Evolutionary conservation across 371 early-diverging fungal species (phyloP), one percentile per base, ranked within the genome.

Genomic region (Mortierella sp.): DNA sequence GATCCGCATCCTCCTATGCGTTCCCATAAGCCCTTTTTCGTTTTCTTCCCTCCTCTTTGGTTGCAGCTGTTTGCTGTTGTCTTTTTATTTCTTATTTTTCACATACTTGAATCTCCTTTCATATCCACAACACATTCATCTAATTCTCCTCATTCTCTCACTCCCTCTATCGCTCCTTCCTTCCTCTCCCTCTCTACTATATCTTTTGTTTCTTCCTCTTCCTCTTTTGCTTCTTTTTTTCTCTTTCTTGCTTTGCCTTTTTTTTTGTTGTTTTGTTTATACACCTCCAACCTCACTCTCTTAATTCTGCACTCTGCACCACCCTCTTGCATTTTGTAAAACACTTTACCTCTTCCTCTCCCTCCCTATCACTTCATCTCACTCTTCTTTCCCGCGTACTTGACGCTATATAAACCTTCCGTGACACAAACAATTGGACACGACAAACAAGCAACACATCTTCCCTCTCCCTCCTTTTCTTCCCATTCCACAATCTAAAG

Each of bases 191-290:
- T 26, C 26, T 26, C 40, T 40, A 16, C n/a, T 26, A 19, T 41
- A 31, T 40, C 26, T 45, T 64, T 34, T 41, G 24, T 50, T 45
- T 52, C 64, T 64, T 16, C 4, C 41, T 48, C 37, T 13, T 47
- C 24, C n/a, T 13, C 44, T 45, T 61, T 45, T 58, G 55, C 43
- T 6, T 24, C 61, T 19, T 39, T 68, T 50, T 47, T 24, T 63
- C 26, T 64, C 45, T 48, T 24, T 71, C 50, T 71, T 24, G 22
- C n/a, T 66, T 22, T 41, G 13, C 50, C 64, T 71, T 65, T 26
- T 14, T 71, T 52, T 64, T 31, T 50, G n/a, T 34, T 66, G 10
- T 45, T 8, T 26, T 43, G 22, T 65, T 40, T 43, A 22, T 43
- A 22, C 65, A 3, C 29, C 66, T 11, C 47, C 45, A n/a, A n/a